Evolutionary conservation across 2,329 filamentous ascomycete species (phyloP), one percentile per base, ranked within the genome.

Genomic region (Lachnellula arida): DNA sequence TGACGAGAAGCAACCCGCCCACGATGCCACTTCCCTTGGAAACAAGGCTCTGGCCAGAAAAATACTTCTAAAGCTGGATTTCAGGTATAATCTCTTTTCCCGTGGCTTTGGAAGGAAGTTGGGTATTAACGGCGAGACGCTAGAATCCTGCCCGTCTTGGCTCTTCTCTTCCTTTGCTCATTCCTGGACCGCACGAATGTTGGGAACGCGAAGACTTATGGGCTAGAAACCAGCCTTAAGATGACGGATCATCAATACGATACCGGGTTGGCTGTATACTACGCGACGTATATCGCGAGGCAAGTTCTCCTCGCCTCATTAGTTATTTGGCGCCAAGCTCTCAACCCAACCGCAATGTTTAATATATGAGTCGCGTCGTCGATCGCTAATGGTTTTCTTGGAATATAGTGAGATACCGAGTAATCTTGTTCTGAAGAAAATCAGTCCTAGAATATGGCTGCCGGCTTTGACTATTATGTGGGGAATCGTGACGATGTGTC

Each of bases 121-220:
- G 8, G 12, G 32, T 14, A 25, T 7, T 40, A 4, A 55, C 28
- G 25, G 37, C 40, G 32, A 39, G 17, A 25, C 28, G 22, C 25
- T 23, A 86, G 82, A 49, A 80, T 87, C 25, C 72, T 87, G 6
- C 84, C 85, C 0, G 71, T 85, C 6, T 75, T 89, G n/a, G 78
- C 83, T 0, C 64, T 87, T 0, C 72, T 88, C 1, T 87, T 87
- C 62, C 74, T 88, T 9, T 87, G 82, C 71, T 87, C 84, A 1
- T 81, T 81, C 60, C 74, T 82, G 54, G 86, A 89, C 69, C 78
- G 87, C 43, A 87, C 85, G n/a, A 89, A 89, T 66, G 83, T 89
- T 39, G 86, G 86, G 39, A 88, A 89, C 65, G 86, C 85, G 23
- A 83, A 83, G 58, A 82, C 88, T 8, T 76, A 86, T 51, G 80